A percentile compares a stretch with the other conserved stretches of the same genome.
phyloP scores from a whole-genome alignment of 2,329 filamentous ascomycete genomes.

The Taxawa tesnikishii region DNA sequence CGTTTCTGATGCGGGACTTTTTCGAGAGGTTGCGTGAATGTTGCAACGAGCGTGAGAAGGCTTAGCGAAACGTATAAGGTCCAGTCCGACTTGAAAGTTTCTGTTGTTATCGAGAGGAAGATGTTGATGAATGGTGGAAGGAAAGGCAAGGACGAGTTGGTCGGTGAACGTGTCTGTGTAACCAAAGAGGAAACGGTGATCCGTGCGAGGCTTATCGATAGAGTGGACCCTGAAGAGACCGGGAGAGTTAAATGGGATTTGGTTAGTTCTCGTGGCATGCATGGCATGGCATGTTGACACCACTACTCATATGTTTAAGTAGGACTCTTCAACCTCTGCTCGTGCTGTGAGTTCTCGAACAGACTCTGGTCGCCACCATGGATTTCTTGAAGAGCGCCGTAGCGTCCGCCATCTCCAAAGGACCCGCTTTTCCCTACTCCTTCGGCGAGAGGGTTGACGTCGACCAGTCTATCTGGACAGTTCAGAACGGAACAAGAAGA shows the following conservation, averaged over 20 bases:
- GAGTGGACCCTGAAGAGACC: not conserved
- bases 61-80: no score
- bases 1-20: no score
- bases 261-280: not conserved
- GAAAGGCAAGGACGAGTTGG: no score
- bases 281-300: not conserved
- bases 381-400: slow-evolving; percentile 97
- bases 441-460: slow-evolving; percentile 89
- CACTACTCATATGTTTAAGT: slow-evolving; percentile 1
- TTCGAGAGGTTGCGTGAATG: no score
- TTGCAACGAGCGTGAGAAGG: no score
- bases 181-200: not conserved
- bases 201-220: not conserved
- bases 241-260: not conserved
- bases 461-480: slow-evolving; percentile 89
- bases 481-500: slow-evolving; percentile 86
- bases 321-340: not conserved
- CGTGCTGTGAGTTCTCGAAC: slow-evolving; percentile 5
- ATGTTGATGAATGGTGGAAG: no score
- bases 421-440: slow-evolving; percentile 80
- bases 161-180: no score
- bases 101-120: no score
- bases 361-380: slow-evolving; percentile 42
- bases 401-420: slow-evolving; percentile 90
- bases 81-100: no score